Conservation (phyloP, 2,329 filamentous ascomycete genomes). For the Mariannaea sp. region DNA sequence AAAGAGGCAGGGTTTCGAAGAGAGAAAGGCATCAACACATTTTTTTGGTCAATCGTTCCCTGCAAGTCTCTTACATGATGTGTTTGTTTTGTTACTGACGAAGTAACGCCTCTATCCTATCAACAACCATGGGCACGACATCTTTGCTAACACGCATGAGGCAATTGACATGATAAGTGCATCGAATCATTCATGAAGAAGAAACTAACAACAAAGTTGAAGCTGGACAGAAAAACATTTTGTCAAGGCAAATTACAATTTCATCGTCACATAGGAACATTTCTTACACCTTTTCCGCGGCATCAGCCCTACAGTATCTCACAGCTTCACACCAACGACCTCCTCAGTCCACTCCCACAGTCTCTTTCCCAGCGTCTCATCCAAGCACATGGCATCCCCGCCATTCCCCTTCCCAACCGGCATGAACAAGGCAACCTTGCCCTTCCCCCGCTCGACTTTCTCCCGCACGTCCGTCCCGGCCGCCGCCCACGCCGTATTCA, state of each 20-base stretch:
- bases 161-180: no score
- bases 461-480: constrained; percentile 25
- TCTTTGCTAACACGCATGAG: no score
- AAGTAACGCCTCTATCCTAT: no score
- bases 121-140: no score
- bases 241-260: no score
- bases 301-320: neutral
- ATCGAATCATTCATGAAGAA: no score
- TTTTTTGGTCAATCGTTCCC: neutral
- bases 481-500: constrained; percentile 42
- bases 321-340: constrained; percentile 18
- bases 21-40: constrained; percentile 21
- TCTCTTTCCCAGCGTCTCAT: constrained; percentile 40
- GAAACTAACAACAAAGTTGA: no score
- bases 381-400: constrained; percentile 31
- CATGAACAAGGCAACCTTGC: constrained; percentile 34
- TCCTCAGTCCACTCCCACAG: constrained; percentile 47
- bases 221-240: no score
- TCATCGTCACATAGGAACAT: no score
- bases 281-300: no score
- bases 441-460: constrained; percentile 21
- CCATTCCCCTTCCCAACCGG: constrained; percentile 36
- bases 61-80: neutral
- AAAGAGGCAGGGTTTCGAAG: constrained; percentile 16
- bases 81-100: no score